phyloP scores from a whole-genome alignment of 768 basidiomycete genomes.

The Brasilioporus rufonigricans region DNA sequence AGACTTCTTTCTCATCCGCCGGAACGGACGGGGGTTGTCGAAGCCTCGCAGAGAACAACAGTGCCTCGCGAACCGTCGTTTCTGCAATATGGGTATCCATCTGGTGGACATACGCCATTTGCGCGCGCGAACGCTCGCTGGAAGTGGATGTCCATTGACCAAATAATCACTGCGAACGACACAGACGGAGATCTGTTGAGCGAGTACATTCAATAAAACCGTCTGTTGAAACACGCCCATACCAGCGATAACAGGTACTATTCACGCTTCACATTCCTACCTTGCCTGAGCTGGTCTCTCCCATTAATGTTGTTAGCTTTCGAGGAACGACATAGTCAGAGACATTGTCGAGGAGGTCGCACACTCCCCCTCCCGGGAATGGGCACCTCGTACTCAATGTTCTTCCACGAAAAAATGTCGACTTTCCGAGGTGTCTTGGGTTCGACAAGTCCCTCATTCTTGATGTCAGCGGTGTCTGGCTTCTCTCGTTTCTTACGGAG shows the following conservation, averaged over 20 bases:
- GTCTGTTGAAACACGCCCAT: conserved; percentile 35
- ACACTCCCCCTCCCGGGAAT: conserved; percentile 17
- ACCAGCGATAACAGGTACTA: background rate
- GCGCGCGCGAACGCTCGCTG: conserved; percentile 60
- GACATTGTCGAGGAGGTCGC: conserved; percentile 40
- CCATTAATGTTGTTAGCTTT: conserved; percentile 52
- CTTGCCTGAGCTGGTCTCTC: conserved; percentile 36
- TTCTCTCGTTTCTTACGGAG: background rate
- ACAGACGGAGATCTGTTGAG: background rate
- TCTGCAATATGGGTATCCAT: conserved; percentile 76
- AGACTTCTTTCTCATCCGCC: conserved; percentile 69
- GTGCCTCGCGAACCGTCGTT: conserved; percentile 76
- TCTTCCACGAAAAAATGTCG: conserved; percentile 79
- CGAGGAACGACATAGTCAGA: conserved; percentile 52
- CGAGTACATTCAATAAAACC: conserved; percentile 54
- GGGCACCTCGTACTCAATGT: conserved; percentile 55
- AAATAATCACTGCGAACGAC: background rate
- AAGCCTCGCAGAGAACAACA: conserved; percentile 75
- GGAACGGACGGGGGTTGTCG: conserved; percentile 71
- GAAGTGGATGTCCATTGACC: conserved; percentile 51
- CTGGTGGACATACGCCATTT: conserved; percentile 60
- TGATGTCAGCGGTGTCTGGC: background rate
- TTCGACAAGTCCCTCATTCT: background rate
- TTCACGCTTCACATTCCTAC: background rate
- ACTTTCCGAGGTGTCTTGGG: conserved; percentile 25